Evolutionary conservation across 2,329 filamentous ascomycete genomes (phyloP), one percentile per base, ranked within the genome.

Genomic region (Alternaria panax): DNA sequence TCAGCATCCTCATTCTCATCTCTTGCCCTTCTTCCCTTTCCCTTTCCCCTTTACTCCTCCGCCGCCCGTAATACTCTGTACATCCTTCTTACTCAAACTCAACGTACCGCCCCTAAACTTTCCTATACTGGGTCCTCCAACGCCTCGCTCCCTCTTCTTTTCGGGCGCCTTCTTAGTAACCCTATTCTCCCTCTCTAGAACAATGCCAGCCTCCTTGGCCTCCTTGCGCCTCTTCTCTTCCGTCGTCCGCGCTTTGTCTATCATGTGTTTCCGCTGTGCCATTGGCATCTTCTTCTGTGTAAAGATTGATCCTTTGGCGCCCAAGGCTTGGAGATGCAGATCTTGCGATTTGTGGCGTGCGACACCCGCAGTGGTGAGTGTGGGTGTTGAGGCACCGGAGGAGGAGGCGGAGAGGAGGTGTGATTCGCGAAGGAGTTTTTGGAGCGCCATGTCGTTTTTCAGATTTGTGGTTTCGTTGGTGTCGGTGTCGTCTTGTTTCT

Each of bases 391-490:
- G 43, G 68, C 61, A 38, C 66, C 65, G 18, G 85, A 83, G 43
- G 85, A 83, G 4, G 84, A 81, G 55, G 84, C 81, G 27, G 84
- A 82, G 57, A 98, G 88, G 61, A 98, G 89, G 79, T 97, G 93
- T 0, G 93, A 97, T 83, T 99, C 95, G 68, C 90, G 86, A 58
- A 99, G 87, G 40, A 99, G 88, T 46, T 93, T 90, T 77, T 97
- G 94, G 14, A 99, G 88, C 38, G 92, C 93, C 54, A 97, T 88
- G 77, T 98, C 95, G 78, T 97, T 93, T 76, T 93, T 93, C 18
- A 98, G 85, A 62, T 96, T 90, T 11, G 81, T 78, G 24, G 82
- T 78, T 74, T 90, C 88, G 18, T 85, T 79, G 60, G 85, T 82
- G 24, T 88, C 85, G 59, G 84, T 79, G 51, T 66, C 62, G 61